phyloP scores from a whole-genome alignment of 1,284 basidiomycete genomes.

The Naganishia albida region DNA sequence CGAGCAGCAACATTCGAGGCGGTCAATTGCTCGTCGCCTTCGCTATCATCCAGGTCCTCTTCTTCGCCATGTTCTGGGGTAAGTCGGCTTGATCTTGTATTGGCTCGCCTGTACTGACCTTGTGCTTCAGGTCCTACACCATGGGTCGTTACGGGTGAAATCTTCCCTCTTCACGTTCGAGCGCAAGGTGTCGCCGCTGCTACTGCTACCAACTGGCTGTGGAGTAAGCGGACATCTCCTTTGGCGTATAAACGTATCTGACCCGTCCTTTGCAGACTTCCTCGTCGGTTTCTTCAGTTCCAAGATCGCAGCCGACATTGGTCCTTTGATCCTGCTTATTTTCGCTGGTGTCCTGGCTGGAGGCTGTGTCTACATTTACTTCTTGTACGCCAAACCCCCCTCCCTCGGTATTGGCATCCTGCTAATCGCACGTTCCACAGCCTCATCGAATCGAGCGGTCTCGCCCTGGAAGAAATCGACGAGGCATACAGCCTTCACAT shows the following conservation, averaged over 20 bases:
- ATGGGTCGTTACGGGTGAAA: constrained; percentile 66
- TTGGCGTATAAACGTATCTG: background rate
- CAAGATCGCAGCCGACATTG: constrained; percentile 66
- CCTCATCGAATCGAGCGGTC: constrained; percentile 74
- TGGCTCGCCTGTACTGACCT: constrained; percentile 36
- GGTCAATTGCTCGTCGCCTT: constrained; percentile 68
- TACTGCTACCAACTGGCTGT: constrained; percentile 57
- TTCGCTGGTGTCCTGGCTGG: constrained; percentile 66
- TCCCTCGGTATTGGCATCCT: background rate
- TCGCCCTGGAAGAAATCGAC: constrained; percentile 75
- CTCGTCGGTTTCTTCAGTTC: constrained; percentile 70
- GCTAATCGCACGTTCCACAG: constrained; percentile 52
- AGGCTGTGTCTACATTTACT: constrained; percentile 64
- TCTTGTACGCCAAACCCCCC: constrained; percentile 32
- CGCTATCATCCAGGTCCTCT: constrained; percentile 72
- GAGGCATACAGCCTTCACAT: constrained; percentile 68
- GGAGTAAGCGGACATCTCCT: constrained; percentile 50
- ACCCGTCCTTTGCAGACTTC: constrained; percentile 67
- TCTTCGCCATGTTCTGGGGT: constrained; percentile 72
- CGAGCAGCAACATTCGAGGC: constrained; percentile 56
- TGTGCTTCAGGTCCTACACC: constrained; percentile 53
- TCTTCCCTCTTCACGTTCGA: constrained; percentile 71
- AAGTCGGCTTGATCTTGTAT: background rate
- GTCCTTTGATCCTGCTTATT: constrained; percentile 62
- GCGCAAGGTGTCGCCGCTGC: constrained; percentile 74